Evolutionary conservation across 805 yeast genomes (phyloP), one percentile per base, ranked within the genome.

Genomic region (Candida qinlingensis): DNA sequence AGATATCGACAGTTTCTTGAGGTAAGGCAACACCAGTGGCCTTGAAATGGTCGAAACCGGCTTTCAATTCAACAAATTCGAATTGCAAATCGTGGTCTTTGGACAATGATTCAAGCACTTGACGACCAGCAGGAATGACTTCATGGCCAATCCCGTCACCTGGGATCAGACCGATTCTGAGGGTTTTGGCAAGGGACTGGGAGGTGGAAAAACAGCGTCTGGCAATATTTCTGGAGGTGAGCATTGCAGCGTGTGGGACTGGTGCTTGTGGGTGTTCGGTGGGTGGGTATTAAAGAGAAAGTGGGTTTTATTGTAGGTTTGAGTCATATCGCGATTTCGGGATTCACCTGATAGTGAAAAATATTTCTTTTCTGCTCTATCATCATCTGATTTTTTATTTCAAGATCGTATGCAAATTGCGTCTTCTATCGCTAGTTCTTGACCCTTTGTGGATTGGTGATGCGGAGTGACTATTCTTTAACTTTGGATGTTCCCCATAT

Each of bases 141-240:
- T 94, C 99, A 63, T 86, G 81, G 48, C 99, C 99, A 59, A 94
- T 94, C 56, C 99, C 99, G 68, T 94, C 99, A 66, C 99, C 99
- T 45, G 99, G 97, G 59, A 94, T 91, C 64, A 94, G 77, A 51
- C 87, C 85, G 54, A 80, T 78, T 47, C 74, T 79, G 42, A 80
- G 64, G 29, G 75, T 72, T 57, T 77, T 79, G 44, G 75, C 56
- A 36, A 48, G 34, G 27, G 50, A 43, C 26, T 47, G 44, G n/a
- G 71, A 64, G 29, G 74, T 62, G 27, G 71, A 64, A 52, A 66
- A 64, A 10, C 66, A 54, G 50, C 73, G 60, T 46, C 41, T 49
- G 35, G 48, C 30, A 4, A 48, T 34, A 19, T 33, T 42, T 42
- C 49, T 42, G 6, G 45, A 34, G 31, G 44, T 39, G 27, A 44